phyloP scores from a whole-genome alignment of 164 flowering plant genomes.

The Tetracentron sinense region DNA sequence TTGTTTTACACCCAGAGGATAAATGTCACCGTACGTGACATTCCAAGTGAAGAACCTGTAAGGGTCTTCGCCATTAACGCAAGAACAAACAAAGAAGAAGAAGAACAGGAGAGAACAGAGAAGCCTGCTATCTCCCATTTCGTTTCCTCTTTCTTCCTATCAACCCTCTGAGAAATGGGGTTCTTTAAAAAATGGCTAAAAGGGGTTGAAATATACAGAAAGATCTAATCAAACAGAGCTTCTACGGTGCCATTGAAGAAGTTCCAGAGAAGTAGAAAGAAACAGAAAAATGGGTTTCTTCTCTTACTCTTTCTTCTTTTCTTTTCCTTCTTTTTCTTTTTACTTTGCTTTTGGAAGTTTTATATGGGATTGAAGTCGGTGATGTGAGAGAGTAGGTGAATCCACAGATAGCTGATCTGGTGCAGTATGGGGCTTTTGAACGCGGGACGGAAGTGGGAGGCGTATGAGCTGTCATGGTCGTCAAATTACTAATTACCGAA shows the following conservation, averaged over 20 bases:
- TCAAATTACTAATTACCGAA: no score
- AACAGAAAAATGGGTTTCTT: background rate
- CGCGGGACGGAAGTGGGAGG: no score
- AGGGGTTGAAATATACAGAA: background rate
- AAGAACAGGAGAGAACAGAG: constrained; percentile 4
- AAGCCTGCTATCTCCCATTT: constrained; percentile 6
- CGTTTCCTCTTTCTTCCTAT: background rate
- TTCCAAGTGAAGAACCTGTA: constrained; percentile 14
- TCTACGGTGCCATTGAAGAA: constrained; percentile 4
- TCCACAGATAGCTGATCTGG: no score
- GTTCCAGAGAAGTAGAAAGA: background rate
- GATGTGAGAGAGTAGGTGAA: no score
- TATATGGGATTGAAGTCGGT: no score
- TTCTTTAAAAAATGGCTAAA: background rate
- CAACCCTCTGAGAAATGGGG: background rate
- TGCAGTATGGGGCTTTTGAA: no score
- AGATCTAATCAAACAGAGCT: background rate
- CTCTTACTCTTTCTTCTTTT: no score
- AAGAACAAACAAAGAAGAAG: constrained; percentile 1
- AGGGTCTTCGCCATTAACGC: constrained; percentile 10
- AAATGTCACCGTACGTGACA: constrained; percentile 9
- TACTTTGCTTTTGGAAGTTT: no score
- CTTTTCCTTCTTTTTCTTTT: no score
- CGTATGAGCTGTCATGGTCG: no score
- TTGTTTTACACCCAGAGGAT: constrained; percentile 14